phyloP scores from a whole-genome alignment of 2,329 filamentous ascomycete genomes.

The Venturia aucupariae region DNA sequence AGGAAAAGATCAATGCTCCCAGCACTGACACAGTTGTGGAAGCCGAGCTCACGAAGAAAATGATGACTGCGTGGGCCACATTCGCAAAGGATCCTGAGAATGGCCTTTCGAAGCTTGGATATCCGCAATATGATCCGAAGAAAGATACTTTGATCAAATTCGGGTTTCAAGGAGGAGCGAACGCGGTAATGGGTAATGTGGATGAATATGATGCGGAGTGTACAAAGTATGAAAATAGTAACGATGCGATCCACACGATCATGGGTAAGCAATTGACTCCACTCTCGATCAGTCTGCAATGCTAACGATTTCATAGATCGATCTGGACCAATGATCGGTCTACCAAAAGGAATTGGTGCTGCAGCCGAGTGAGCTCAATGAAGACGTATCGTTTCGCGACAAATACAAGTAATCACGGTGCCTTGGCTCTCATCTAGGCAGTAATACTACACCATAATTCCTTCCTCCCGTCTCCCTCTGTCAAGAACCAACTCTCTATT shows the following conservation, averaged over 20 bases:
- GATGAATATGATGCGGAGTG: slow-evolving; percentile 9
- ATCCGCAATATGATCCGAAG: slow-evolving; percentile 12
- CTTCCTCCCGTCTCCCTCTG: no score
- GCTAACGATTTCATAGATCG: background rate
- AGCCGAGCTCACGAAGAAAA: background rate
- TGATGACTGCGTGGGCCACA: slow-evolving; percentile 12
- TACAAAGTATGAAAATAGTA: slow-evolving; percentile 5
- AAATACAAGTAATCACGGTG: background rate
- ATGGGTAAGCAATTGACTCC: background rate
- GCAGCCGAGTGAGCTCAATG: background rate
- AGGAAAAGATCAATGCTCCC: slow-evolving; percentile 6
- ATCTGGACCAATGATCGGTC: background rate
- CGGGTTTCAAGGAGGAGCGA: background rate
- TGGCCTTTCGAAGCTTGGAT: slow-evolving; percentile 10
- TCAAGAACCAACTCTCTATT: no score
- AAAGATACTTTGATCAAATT: slow-evolving; percentile 11
- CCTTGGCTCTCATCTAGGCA: no score
- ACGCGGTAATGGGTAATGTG: background rate
- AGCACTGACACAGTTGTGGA: background rate
- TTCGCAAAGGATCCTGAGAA: slow-evolving; percentile 15
- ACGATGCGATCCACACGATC: slow-evolving; percentile 7
- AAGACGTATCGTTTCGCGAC: background rate
- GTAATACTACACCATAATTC: no score
- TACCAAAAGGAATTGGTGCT: slow-evolving; percentile 2
- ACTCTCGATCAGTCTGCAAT: background rate